Evolutionary conservation across 1,284 basidiomycete genomes (phyloP), one percentile per base, ranked within the genome.

Genomic region (Pisolithus thermaeus): DNA sequence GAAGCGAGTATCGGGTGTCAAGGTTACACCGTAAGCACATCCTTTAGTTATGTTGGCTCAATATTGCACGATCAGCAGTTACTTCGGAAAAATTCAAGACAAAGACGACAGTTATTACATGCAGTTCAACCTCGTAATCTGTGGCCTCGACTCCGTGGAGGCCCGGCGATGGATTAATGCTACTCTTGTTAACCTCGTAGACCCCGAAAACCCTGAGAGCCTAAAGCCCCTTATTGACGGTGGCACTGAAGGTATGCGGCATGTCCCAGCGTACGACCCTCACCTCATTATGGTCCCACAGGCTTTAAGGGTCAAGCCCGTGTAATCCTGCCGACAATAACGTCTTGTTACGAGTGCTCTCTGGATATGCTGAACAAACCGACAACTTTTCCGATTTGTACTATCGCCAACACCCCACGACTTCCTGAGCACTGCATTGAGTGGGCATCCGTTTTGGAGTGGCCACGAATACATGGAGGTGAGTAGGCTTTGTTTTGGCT

Each of bases 341-440:
- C 94, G 4, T 95, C 93, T 8, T 99, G 97, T 69, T 99, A 99
- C 65, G 97, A 99, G 70, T 99, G 97, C 68, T 93, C 92, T 3
- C 84, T 99, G 47, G 95, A 98, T 66, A 97, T 99, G 91, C 81
- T 98, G 47, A 97, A 96, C 67, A 97, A 97, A 56, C 96, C 90
- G 6, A 98, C 94, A 36, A 88, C 89, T 5, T 99, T 95, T 67
- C 97, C 97, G 0, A 98, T 99, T 57, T 99, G 97, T 68, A 99
- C 97, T 1, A 98, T 99, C 57, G 97, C 97, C 52, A 99, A 99
- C 65, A 99, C 97, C 0, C 97, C 97, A 16, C 88, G 97, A 52
- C 76, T 99, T 30, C 97, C 97, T 3, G 97, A 99, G 68, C 97
- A 99, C 67, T 99, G 97, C 66, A 98, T 99, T 65, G 97, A 99